A percentile compares a stretch with the other conserved stretches of the same genome.
Conservation (phyloP, 495 filamentous ascomycete genomes). For the Hypoxylon fuscum region DNA sequence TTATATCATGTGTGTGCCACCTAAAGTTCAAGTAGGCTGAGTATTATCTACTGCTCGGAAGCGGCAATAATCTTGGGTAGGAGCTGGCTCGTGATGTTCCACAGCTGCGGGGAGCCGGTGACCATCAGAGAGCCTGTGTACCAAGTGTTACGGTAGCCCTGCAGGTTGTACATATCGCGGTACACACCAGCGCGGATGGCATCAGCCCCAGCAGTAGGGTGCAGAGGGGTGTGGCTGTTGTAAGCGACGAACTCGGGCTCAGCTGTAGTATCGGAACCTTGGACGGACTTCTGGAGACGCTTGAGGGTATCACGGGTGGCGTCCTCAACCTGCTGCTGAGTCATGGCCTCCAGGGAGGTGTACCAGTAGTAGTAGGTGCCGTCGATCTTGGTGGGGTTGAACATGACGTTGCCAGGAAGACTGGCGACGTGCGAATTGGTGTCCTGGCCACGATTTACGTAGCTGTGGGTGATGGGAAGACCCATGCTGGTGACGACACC, state of each 20-base stretch:
- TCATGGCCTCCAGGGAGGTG: slow-evolving; percentile 15
- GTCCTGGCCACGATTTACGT: slow-evolving; percentile 20
- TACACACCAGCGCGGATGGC: slow-evolving; percentile 56
- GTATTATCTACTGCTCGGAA: slow-evolving; percentile 21
- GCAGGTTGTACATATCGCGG: slow-evolving; percentile 54
- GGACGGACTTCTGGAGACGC: slow-evolving; percentile 15
- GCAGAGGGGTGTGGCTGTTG: slow-evolving; percentile 47
- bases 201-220: slow-evolving; percentile 43
- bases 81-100: slow-evolving; percentile 48
- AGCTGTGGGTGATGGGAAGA: slow-evolving; percentile 19
- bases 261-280: slow-evolving; percentile 1
- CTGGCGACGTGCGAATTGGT: slow-evolving; percentile 21
- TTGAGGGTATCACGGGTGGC: slow-evolving; percentile 25
- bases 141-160: slow-evolving; percentile 60
- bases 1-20: no score
- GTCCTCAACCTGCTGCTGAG: slow-evolving; percentile 17
- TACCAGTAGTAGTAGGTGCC: slow-evolving; percentile 40
- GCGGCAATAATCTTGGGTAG: slow-evolving; percentile 32
- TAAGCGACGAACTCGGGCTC: slow-evolving; percentile 40
- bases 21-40: no score
- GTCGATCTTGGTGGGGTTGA: slow-evolving; percentile 27
- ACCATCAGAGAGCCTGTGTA: slow-evolving; percentile 58
- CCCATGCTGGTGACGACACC: slow-evolving; percentile 25
- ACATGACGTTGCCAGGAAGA: slow-evolving; percentile 29
- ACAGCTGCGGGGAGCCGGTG: slow-evolving; percentile 48